Percentiles rank a stretch among this genome's conserved stretches.
Evolutionary conservation across 768 basidiomycete genomes (phyloP).

Genomic region (Suillus discolor): DNA sequence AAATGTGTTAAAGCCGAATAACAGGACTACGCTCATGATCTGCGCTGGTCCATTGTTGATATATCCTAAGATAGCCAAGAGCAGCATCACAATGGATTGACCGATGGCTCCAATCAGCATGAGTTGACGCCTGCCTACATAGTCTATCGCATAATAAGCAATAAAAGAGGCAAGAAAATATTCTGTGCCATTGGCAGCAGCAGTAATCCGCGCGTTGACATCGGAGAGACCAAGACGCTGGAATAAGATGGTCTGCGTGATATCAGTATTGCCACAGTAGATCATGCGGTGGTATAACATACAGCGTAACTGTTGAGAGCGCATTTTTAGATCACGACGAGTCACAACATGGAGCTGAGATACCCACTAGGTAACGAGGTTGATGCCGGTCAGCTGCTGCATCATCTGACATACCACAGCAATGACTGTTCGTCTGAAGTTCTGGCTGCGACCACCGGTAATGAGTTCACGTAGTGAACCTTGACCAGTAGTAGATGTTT

Average conservation of each 20-base stretch:
- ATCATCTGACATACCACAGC: slow-evolving; percentile 26
- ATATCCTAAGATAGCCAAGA: slow-evolving; percentile 29
- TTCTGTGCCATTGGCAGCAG: slow-evolving; percentile 43
- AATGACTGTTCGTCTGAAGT: slow-evolving; percentile 35
- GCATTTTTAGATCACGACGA: neutral
- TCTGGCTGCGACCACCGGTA: slow-evolving; percentile 41
- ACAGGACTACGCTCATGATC: slow-evolving; percentile 23
- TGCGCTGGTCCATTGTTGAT: slow-evolving; percentile 25
- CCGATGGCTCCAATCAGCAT: slow-evolving; percentile 49
- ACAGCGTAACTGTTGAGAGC: slow-evolving; percentile 15
- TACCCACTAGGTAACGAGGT: slow-evolving; percentile 30
- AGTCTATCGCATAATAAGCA: slow-evolving; percentile 51
- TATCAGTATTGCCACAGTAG: neutral
- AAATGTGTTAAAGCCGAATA: slow-evolving; percentile 40
- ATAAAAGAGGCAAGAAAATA: slow-evolving; percentile 47
- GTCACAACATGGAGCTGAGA: neutral
- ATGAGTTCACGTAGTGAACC: slow-evolving; percentile 39
- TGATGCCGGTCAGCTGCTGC: slow-evolving; percentile 37
- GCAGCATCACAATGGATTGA: slow-evolving; percentile 28
- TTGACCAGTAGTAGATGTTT: slow-evolving; percentile 17
- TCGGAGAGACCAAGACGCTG: slow-evolving; percentile 26
- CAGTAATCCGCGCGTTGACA: slow-evolving; percentile 29
- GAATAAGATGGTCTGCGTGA: slow-evolving; percentile 15
- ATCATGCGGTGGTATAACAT: neutral
- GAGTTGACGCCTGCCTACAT: slow-evolving; percentile 48